Percentiles rank a stretch among this genome's conserved stretches.
Conservation (phyloP, 441 rosid species). For the Aquilaria agallochum region DNA sequence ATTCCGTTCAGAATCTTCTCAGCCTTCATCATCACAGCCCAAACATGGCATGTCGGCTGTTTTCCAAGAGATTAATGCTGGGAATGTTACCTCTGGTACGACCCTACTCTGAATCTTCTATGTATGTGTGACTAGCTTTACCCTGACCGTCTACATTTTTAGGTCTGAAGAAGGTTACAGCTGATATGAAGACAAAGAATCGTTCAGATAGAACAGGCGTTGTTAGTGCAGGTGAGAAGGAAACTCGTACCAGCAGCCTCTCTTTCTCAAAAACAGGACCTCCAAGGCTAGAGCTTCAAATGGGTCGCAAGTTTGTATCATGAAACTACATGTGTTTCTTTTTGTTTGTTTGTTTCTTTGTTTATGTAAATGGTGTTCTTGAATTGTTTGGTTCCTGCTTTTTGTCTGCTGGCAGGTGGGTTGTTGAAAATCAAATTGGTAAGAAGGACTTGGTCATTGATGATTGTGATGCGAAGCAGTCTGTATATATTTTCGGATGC, state of each 20-base stretch:
- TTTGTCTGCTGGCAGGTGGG: slow-evolving; percentile 61
- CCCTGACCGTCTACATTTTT: slow-evolving; percentile 16
- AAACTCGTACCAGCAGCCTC: slow-evolving; percentile 35
- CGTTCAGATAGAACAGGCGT: slow-evolving; percentile 68
- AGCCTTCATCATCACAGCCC: slow-evolving; percentile 74
- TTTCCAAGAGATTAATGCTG: slow-evolving; percentile 77
- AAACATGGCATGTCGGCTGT: slow-evolving; percentile 93
- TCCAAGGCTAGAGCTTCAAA: slow-evolving; percentile 91
- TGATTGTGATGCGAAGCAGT: slow-evolving; percentile 90
- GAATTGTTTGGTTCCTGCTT: slow-evolving; percentile 6
- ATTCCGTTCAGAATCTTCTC: slow-evolving; percentile 63
- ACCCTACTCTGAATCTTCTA: slow-evolving; percentile 10
- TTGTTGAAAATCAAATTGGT: slow-evolving; percentile 92
- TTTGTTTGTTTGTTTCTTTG: too few species aligned
- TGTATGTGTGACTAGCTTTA: slow-evolving; percentile 12
- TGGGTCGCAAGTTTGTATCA: slow-evolving; percentile 90
- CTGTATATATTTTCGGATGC: slow-evolving; percentile 93
- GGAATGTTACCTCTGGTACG: slow-evolving; percentile 72
- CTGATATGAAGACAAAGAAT: slow-evolving; percentile 94
- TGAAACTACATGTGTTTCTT: slow-evolving; percentile 3
- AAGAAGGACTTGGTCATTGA: slow-evolving; percentile 75
- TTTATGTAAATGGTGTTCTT: neutral
- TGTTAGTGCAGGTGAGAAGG: slow-evolving; percentile 57
- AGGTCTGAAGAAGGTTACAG: slow-evolving; percentile 89
- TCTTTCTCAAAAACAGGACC: slow-evolving; percentile 73